Base-by-base conservation (phyloP, 2,329 filamentous ascomycete genomes). In the Sarocladiaceae sp. region DNA sequence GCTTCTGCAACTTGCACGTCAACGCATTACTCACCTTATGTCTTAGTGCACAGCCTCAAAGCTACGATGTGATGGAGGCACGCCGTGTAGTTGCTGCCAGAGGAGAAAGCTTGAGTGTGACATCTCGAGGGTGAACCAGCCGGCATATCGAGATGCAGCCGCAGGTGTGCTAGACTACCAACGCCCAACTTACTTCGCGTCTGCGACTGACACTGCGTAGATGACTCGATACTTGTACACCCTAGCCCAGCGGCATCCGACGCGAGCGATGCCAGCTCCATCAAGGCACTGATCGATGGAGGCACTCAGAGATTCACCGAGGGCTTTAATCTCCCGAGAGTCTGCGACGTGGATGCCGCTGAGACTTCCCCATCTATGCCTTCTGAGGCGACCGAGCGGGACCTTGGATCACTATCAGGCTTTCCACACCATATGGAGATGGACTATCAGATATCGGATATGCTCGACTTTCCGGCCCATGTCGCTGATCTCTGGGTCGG, bases 211-310 rank as follows among this genome's bases (percentile, higher is more conserved):
- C 40, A 28, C 22, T 17, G 4, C 5, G 40, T 28, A 46, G 40
- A 46, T 11, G 25, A 29, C 22, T 28, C 40, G 17, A 29, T 46
- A n/a, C 4, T 29, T 11, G 40, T 26, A 28, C 40, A 46, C 29
- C 22, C 26, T 22, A 46, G 40, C 23, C 40, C 40, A 12, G 22
- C 40, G 11, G 40, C 29, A 4, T 46, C 40, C 23, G 40, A 46
- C 10, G 6, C 40, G 20, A 46, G 40, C 40, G 40, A 46, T n/a
- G 17, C 40, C 40, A 46, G 40, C 40, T 46, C 40, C 13, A 46
- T 46, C 40, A 46, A 46, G 40, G 40, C 40, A 28, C 40, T 46
- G 13, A 46, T 46, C 25, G 40, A 46, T 29, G 40, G 40, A 46
- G 40, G 40, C 22, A 46, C 40, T 29, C 22, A 25, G 4, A 12